phyloP scores from a whole-genome alignment of 768 basidiomycete species.

The Suillus spraguei region DNA sequence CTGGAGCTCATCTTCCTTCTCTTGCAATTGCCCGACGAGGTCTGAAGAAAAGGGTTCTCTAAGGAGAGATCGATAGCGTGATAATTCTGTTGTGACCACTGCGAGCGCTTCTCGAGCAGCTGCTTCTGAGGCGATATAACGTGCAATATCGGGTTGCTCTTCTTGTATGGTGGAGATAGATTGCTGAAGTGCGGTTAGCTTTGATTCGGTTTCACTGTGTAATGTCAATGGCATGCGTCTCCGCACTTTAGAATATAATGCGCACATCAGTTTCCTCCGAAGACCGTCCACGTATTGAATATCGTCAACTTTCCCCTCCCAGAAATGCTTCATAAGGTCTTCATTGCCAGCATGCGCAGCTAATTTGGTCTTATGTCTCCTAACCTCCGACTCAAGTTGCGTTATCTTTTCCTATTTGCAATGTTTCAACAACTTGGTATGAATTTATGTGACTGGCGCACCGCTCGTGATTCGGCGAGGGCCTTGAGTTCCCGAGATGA shows the following conservation, averaged over 20 bases:
- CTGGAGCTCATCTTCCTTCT: slow-evolving; percentile 70
- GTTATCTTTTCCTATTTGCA: slow-evolving; percentile 67
- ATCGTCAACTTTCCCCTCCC: slow-evolving; percentile 56
- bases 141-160: slow-evolving; percentile 54
- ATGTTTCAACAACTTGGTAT: slow-evolving; percentile 16
- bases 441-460: slow-evolving; percentile 23
- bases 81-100: slow-evolving; percentile 48
- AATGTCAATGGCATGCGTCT: slow-evolving; percentile 19
- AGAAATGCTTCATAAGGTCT: slow-evolving; percentile 73
- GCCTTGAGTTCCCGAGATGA: slow-evolving; percentile 66
- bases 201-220: slow-evolving; percentile 54
- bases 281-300: slow-evolving; percentile 53
- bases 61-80: slow-evolving; percentile 63
- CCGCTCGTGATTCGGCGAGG: slow-evolving; percentile 64
- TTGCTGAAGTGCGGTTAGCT: slow-evolving; percentile 52
- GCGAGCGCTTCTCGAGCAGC: slow-evolving; percentile 52
- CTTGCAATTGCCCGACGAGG: slow-evolving; percentile 56
- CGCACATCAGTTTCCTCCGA: slow-evolving; percentile 59
- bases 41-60: slow-evolving; percentile 62
- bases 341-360: slow-evolving; percentile 73
- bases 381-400: slow-evolving; percentile 71
- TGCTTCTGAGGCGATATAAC: slow-evolving; percentile 51
- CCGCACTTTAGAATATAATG: slow-evolving; percentile 6
- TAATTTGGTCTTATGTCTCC: slow-evolving; percentile 71
- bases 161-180: slow-evolving; percentile 46